Evolutionary conservation across 2,329 filamentous ascomycete genomes (phyloP), one percentile per base, ranked within the genome.

Genomic region (Elsinoe batatas): DNA sequence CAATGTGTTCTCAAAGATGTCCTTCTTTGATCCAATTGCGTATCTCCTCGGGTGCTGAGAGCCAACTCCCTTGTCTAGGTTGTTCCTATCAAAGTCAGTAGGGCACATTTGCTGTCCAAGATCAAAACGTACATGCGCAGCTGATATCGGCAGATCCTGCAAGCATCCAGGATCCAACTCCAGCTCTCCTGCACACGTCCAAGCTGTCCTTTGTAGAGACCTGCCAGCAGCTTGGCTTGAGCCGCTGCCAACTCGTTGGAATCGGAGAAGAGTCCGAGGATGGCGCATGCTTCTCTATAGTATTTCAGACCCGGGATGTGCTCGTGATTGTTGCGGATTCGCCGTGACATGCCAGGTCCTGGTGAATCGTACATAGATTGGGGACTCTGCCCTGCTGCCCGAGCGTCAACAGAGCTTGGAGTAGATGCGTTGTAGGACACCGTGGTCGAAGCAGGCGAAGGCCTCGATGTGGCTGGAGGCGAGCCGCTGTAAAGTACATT

Each of bases 291-390:
- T 59, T 87, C 84, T 1, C 87, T 87, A 67, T 91, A 96, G 67
- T 96, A 96, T 30, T 90, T 86, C 57, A 97, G 74, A 0, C 93
- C 93, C 0, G 93, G 91, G 58, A 96, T 87, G 5, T 87, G 79
- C 64, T 97, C 90, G 51, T 93, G 77, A 46, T 71, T 70, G 17
- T 63, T 61, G n/a, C 50, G 49, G 3, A 60, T 61, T 26, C 60
- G 18, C 18, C 50, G 44, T 17, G 44, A 55, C 13, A 54, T 51
- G 3, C 37, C 49, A 4, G 57, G 55, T 10, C 43, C 51, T 8
- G 62, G 60, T n/a, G 58, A 56, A 11, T 69, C 67, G 17, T 64
- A 56, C 1, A 66, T 68, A 2, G 63, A 64, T 33, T 65, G 59
- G 32, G 64, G 62, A 56, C 66, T 69, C 18, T 65, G 59, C 6